Base-by-base conservation (phyloP, 2,329 filamentous ascomycete genomes). In the Gaeumannomyces sp. region DNA sequence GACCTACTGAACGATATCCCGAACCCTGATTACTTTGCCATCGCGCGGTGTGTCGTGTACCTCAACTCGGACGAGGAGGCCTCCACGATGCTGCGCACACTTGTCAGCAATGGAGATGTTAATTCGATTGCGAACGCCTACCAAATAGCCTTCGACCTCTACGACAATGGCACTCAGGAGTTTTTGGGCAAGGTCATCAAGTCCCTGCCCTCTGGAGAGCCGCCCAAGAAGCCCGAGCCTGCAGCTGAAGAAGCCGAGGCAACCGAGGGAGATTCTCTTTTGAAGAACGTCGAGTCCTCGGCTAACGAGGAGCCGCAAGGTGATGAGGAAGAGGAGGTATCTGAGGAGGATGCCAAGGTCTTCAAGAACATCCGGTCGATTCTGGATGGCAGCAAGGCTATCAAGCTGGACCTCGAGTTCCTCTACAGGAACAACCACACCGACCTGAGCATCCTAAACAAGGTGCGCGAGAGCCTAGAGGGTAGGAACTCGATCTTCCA, bases 401-500 rank as follows among this genome's bases (percentile, higher is more conserved):
- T 98, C 73, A 91, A 93, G 74, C 81, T 99, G 64, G 97, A 97
- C 74, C 85, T 99, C 38, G 95, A 99, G 75, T 99, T 99, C 77
- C 83, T 99, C 14, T 97, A 94, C 81, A 87, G 95, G 71, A 97
- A 93, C 78, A 97, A 97, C 79, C 93, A 90, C 73, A 93, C 93
- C 56, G 95, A 99, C 73, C 85, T 93, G 68, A 90, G 88, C 71
- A 95, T 99, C 67, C 82, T 99, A 65, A 97, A 97, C 83, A 97
- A 97, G 80, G 89, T 99, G 59, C 90, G 94, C 62, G 95, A 99
- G 75, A 97, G 93, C 71, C 81, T 99, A 22, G 95, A 99, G 74
- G 93, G 93, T 50, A 87, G 96, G 64, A 98, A 97, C 79, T 98
- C 94, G 38, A 99, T 99, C 70, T 98, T 98, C 84, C 95, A 99